Percentiles rank a stretch among this genome's conserved stretches.
Conservation (phyloP, 106 monocot species). For the Dendrobium huoshanense region DNA sequence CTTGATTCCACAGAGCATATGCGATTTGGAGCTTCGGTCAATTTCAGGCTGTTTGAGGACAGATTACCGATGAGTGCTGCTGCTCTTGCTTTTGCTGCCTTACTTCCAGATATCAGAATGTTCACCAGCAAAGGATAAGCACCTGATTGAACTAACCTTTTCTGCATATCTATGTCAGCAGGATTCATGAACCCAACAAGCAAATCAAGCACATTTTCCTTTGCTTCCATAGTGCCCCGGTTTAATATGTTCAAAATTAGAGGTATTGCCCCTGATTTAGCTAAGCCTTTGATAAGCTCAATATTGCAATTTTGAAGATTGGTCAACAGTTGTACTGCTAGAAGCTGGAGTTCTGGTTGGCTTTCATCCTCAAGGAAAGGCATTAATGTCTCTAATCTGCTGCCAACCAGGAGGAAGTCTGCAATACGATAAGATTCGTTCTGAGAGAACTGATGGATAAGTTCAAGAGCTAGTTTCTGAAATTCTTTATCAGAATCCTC, state of each 20-base stretch:
- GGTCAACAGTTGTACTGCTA: conserved; percentile 12
- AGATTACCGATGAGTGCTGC: conserved; percentile 11
- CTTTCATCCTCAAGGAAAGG: conserved; percentile 15
- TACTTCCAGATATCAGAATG: conserved; percentile 9
- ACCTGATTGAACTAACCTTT: conserved; percentile 2
- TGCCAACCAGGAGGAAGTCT: conserved; percentile 8
- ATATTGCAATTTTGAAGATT: conserved; percentile 8
- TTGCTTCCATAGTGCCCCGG: conserved; percentile 2
- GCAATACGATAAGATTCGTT: not conserved
- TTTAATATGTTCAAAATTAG: conserved; percentile 1
- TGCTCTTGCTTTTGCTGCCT: conserved; percentile 11
- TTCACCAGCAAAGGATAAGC: conserved; percentile 15
- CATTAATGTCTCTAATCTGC: conserved; percentile 7
- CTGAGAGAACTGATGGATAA: conserved; percentile 9
- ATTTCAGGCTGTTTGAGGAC: conserved; percentile 11
- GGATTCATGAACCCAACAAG: conserved; percentile 14
- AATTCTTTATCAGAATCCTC: conserved; percentile 12
- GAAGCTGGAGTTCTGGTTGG: not conserved
- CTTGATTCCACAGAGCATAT: conserved; percentile 15
- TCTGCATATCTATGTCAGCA: conserved; percentile 14
- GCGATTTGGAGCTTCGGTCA: not conserved
- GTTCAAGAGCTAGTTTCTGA: conserved; percentile 8
- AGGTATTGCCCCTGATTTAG: conserved; percentile 3
- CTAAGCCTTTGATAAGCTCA: conserved; percentile 8
- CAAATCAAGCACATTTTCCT: conserved; percentile 13